These are phyloP conservation scores for Cynara cardunculus DNA, from an alignment of 129 eudicot species.

Conservation along the genomic window DNA sequence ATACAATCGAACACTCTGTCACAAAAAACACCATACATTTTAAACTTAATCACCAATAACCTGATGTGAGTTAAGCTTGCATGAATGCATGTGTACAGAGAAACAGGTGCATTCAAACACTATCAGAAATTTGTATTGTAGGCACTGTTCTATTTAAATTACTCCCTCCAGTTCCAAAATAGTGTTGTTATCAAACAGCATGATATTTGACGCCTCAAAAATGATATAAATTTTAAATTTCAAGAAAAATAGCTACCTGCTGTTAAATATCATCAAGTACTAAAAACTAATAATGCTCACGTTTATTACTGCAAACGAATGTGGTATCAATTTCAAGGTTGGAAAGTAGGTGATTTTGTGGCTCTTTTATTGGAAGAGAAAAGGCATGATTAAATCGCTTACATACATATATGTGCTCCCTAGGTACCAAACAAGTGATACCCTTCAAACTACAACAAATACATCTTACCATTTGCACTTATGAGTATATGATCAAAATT, in stretches of 20 bases:
- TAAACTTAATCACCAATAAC: background rate
- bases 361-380: background rate
- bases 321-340: background rate
- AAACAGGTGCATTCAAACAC: background rate
- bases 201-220: background rate
- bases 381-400: background rate
- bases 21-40: background rate
- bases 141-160: background rate
- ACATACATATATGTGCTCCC: background rate
- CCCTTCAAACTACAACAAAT: background rate
- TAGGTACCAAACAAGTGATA: background rate
- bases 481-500: background rate
- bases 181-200: background rate
- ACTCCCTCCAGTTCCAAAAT: background rate
- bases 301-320: background rate
- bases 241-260: background rate
- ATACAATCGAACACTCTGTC: slow-evolving; percentile 76
- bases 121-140: background rate
- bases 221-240: no score
- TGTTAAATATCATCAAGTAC: background rate
- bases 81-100: background rate
- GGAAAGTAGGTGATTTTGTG: background rate
- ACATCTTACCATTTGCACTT: background rate
- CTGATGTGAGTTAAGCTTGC: background rate
- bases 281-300: background rate